Percentiles rank a stretch among this genome's conserved stretches.
Evolutionary conservation across 2,329 filamentous ascomycete species (phyloP).

Genomic region (Pseudogymnoascus sp.): DNA sequence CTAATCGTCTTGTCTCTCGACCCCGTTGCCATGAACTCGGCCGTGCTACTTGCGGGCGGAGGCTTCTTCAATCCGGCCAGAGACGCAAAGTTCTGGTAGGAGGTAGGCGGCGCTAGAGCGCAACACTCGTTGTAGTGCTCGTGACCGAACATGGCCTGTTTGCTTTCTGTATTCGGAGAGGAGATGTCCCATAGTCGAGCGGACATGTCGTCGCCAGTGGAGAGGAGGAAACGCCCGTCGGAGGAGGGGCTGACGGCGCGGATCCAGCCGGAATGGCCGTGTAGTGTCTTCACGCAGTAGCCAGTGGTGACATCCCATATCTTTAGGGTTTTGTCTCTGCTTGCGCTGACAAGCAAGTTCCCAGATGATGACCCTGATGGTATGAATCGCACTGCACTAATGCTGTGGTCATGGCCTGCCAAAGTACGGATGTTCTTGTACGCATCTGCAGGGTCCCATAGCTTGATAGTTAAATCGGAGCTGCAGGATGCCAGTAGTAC

Average conservation of each 20-base stretch:
- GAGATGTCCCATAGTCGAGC: slow-evolving; percentile 79
- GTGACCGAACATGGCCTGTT: slow-evolving; percentile 74
- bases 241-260: slow-evolving; percentile 74
- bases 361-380: slow-evolving; percentile 74
- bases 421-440: slow-evolving; percentile 94
- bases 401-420: slow-evolving; percentile 85
- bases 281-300: slow-evolving; percentile 84
- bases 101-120: slow-evolving; percentile 69
- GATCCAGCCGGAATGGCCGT: slow-evolving; percentile 85
- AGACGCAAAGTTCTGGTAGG: slow-evolving; percentile 69
- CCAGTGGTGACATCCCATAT: slow-evolving; percentile 93
- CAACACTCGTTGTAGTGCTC: slow-evolving; percentile 84
- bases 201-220: slow-evolving; percentile 74
- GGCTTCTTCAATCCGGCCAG: slow-evolving; percentile 79
- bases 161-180: slow-evolving; percentile 53
- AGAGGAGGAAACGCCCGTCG: slow-evolving; percentile 77
- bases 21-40: slow-evolving; percentile 85
- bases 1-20: slow-evolving; percentile 85
- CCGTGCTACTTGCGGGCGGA: slow-evolving; percentile 63
- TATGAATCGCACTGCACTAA: slow-evolving; percentile 82
- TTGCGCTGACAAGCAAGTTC: slow-evolving; percentile 80
- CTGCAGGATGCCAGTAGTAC: slow-evolving; percentile 64
- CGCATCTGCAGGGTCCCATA: slow-evolving; percentile 87
- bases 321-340: slow-evolving; percentile 73
- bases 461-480: slow-evolving; percentile 84